Conservation (phyloP, 2,329 filamentous ascomycete species). For the Penicillium sp. region DNA sequence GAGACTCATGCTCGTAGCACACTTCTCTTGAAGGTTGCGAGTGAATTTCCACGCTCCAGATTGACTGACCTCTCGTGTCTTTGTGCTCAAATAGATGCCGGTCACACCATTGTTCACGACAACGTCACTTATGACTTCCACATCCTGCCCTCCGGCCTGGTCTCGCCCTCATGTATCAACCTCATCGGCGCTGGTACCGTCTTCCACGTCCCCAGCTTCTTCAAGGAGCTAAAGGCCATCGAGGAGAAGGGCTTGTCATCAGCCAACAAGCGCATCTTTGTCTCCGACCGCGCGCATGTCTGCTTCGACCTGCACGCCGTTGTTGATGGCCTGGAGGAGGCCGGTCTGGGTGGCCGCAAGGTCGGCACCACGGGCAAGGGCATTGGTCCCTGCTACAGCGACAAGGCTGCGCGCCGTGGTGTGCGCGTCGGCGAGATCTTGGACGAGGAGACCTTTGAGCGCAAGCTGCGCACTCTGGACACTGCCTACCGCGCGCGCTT, state of each 20-base stretch:
- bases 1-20: neutral
- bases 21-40: neutral
- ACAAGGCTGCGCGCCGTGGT: constrained; percentile 62
- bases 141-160: constrained; percentile 49
- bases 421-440: constrained; percentile 61
- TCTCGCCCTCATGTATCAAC: constrained; percentile 49
- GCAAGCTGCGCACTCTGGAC: constrained; percentile 55
- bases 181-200: constrained; percentile 51
- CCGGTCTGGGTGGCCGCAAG: constrained; percentile 46
- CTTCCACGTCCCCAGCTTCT: constrained; percentile 51
- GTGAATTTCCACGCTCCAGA: neutral
- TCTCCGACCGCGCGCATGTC: constrained; percentile 50
- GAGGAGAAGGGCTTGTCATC: constrained; percentile 47
- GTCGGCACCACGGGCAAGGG: constrained; percentile 54
- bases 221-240: constrained; percentile 48
- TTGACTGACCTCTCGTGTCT: constrained; percentile 13
- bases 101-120: constrained; percentile 51
- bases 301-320: constrained; percentile 49
- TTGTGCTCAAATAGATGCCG: constrained; percentile 37
- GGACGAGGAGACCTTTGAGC: constrained; percentile 58
- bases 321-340: constrained; percentile 50
- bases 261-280: constrained; percentile 46
- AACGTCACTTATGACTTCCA: constrained; percentile 52
- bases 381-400: constrained; percentile 62
- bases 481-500: constrained; percentile 58